Evolutionary conservation across 495 filamentous ascomycete species (phyloP).

Genomic region (Trichoderma asperelloides): DNA sequence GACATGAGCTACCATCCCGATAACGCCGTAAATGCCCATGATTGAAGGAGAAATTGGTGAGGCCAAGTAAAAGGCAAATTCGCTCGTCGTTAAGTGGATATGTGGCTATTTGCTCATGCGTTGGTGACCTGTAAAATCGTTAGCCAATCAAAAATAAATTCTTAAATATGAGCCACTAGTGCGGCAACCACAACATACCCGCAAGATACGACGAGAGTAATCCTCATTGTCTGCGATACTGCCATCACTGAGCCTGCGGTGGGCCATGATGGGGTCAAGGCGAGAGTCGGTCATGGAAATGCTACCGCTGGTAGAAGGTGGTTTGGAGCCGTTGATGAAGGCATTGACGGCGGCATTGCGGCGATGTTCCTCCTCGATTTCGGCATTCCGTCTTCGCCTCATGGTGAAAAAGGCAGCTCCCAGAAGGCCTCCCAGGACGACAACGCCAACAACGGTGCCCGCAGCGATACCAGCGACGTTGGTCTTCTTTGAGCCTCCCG

Average conservation of each 20-base stretch:
- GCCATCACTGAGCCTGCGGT: constrained; percentile 85
- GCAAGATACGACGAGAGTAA: constrained; percentile 90
- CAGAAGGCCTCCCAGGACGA: constrained; percentile 55
- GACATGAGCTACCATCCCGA: constrained; percentile 33
- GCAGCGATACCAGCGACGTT: constrained; percentile 67
- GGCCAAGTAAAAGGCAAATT: constrained; percentile 39
- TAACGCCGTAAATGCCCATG: constrained; percentile 44
- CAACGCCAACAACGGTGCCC: constrained; percentile 78
- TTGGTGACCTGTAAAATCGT: constrained; percentile 42
- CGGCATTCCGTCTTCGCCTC: constrained; percentile 61
- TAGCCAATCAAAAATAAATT: constrained; percentile 15
- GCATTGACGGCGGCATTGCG: constrained; percentile 61
- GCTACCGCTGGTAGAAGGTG: constrained; percentile 43
- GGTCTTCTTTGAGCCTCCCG: constrained; percentile 38
- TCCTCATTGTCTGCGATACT: constrained; percentile 98
- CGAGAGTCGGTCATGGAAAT: constrained; percentile 68
- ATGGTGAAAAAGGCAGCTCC: constrained; percentile 68
- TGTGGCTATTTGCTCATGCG: constrained; percentile 33
- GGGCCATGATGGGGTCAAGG: constrained; percentile 80
- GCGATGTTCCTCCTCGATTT: constrained; percentile 71
- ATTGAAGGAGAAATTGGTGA: constrained; percentile 23
- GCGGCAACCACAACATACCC: constrained; percentile 46
- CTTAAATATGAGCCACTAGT: not conserved
- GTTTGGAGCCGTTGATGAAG: constrained; percentile 54
- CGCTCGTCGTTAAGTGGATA: constrained; percentile 34